Base-by-base conservation (phyloP, 768 basidiomycete species). In the Collybia mongolica region DNA sequence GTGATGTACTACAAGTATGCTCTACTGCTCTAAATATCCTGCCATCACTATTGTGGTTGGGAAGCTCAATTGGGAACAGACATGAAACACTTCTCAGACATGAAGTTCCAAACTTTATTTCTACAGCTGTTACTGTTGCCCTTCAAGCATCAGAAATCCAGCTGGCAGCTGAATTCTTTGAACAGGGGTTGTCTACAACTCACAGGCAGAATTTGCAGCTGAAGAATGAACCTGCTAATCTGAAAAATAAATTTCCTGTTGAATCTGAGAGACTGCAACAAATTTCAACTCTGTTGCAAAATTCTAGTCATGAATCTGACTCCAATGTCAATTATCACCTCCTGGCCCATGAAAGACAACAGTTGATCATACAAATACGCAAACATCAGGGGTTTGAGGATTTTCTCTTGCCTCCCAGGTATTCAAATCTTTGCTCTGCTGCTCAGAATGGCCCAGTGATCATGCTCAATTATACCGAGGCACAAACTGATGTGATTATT, bases 361-460 rank as follows among this genome's bases (percentile, higher is more conserved):
- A 44, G 17, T 8, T 58, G 20, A 26, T 55, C 8, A 57, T 61
- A n/a, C 56, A 68, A 39, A 69, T 71, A 7, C 57, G 68, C 23
- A 59, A 53, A 36, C 22, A 67, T 11, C 58, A 63, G 0, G 70
- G 64, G 0, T 71, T 73, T 54, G 59, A 56, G 23, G 48, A 42
- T 15, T 74, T 74, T 47, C 58, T 73, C 42, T 47, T 46, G 23
- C 43, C 60, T 0, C 40, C 46, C 3, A 35, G 54, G 2, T 69
- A 65, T 28, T 22, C 53, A 2, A 54, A 64, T 14, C 58, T 75
- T 9, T 59, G 51, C 2, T 50, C 53, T 44, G 69, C 60, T 2
- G 60, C 67, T 2, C 44, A 20, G 1, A 58, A 62, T 2, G 73
- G 74, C 1, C 73, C 72, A 1, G 63, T 75, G 23, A 39, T 75